Base-by-base conservation (phyloP, 2,329 filamentous ascomycete genomes). In the Lecanicillium sp. region DNA sequence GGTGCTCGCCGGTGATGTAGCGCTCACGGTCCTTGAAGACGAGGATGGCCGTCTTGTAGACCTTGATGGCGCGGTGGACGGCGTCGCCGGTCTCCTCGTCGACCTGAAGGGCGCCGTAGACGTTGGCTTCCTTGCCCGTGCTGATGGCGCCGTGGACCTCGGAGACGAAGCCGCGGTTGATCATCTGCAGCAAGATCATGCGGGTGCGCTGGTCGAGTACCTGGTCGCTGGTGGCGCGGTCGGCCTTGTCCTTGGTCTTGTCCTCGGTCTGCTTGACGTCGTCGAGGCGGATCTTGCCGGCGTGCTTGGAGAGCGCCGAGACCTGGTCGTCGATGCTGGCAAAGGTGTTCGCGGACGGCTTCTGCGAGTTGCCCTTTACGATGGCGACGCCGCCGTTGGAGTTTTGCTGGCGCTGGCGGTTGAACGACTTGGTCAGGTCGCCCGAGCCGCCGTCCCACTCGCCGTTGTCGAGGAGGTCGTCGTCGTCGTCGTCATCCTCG, bases 11-110 rank as follows among this genome's bases (percentile, higher is more conserved):
- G 1, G 86, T 86, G 53, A 98, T 93, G 67, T 98, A 98, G 60
- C 90, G 86, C 68, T 96, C 90, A 50, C 93, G 81, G 68, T 98
- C 93, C 71, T 97, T 97, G 81, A 98, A 98, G 20, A 94, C 90
- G 26, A 98, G 73, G 55, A 98, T 98, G 47, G 87, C 87, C 7
- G 93, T 98, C 77, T 98, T 98, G 80, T 98, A 98, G 43, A 98
- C 88, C 71, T 98, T 98, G 74, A 97, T 90, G 11, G 93, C 93
- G 41, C 89, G 81, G 60, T 95, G 88, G 1, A 83, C 68, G 1
- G 79, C 70, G 17, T 75, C 69, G 32, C 73, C 72, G 7, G 77
- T 65, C 19, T 63, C 68, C 9, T 78, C 75, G 6, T 81, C 72
- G 42, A 80, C 72, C 3, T 82, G 78, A 10, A 95, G 77, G 15